Percentiles rank a stretch among this genome's conserved stretches.
Evolutionary conservation across 75 land plant species (phyloP).

Genomic region (Selaginella moellendorffii): DNA sequence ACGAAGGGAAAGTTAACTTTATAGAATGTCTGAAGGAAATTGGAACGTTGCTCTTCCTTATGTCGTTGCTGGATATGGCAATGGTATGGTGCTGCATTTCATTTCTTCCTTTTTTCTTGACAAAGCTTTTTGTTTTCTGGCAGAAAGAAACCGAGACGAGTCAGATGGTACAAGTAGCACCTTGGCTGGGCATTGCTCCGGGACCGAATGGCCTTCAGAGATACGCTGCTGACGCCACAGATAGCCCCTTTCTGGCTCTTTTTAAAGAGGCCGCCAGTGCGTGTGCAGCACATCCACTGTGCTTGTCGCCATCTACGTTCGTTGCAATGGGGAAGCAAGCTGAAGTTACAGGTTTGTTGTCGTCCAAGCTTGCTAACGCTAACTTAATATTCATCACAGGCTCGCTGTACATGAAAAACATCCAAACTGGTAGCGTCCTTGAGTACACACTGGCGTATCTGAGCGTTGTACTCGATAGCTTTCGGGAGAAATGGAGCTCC

Average conservation of each 20-base stretch:
- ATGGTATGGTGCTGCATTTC: constrained; percentile 37
- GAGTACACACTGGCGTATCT: constrained; percentile 91
- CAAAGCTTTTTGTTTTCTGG: neutral
- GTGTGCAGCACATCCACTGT: constrained; percentile 33
- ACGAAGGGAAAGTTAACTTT: constrained; percentile 51
- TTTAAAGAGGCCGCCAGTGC: constrained; percentile 52
- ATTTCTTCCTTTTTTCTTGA: neutral
- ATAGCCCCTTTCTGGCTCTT: constrained; percentile 56
- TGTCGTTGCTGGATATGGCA: constrained; percentile 79
- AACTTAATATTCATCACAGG: constrained; percentile 29
- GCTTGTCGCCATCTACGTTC: constrained; percentile 40
- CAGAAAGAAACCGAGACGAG: constrained; percentile 76
- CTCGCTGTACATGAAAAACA: constrained; percentile 55
- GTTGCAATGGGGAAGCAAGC: constrained; percentile 73
- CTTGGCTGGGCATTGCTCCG: constrained; percentile 82
- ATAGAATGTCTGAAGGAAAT: constrained; percentile 75
- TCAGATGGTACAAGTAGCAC: constrained; percentile 85
- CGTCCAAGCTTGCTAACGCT: neutral
- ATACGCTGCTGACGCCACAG: constrained; percentile 25
- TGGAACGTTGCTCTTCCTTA: constrained; percentile 62
- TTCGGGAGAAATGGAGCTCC: constrained; percentile 69
- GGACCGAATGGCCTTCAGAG: constrained; percentile 59
- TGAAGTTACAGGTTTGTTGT: constrained; percentile 71
- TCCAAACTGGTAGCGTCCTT: constrained; percentile 80
- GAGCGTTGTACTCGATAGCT: constrained; percentile 64